A percentile compares a stretch with the other conserved stretches of the same genome.
These are phyloP conservation scores for Lippia alba DNA, from an alignment of 305 asterid genomes.

Conservation along the genomic window DNA sequence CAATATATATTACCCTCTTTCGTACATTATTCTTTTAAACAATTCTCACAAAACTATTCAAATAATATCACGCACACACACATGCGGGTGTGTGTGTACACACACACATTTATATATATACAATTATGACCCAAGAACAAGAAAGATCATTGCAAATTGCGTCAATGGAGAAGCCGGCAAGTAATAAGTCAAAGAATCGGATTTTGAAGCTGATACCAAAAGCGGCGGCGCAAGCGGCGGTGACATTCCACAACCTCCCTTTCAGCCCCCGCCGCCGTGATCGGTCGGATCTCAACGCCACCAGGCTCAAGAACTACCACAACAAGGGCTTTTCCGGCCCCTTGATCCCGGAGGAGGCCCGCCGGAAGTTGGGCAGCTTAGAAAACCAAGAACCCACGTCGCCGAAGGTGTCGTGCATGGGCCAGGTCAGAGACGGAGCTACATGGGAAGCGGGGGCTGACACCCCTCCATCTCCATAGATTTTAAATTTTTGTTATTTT, in stretches of 20 bases:
- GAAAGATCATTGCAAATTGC: neutral
- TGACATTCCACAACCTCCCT: conserved; percentile 56
- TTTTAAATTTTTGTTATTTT: no score
- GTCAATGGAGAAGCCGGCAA: conserved; percentile 55
- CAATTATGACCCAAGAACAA: neutral
- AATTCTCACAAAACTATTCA: neutral
- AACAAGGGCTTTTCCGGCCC: conserved; percentile 61
- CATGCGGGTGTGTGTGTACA: conserved; percentile 9
- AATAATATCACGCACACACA: conserved; percentile 11
- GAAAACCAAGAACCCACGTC: conserved; percentile 76
- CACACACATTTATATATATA: neutral
- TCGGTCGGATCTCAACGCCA: conserved; percentile 28
- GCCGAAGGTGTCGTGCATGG: conserved; percentile 88
- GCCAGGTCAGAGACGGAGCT: no score
- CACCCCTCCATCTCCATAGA: no score
- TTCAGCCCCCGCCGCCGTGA: conserved; percentile 51
- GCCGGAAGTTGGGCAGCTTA: conserved; percentile 49
- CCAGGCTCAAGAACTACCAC: conserved; percentile 30
- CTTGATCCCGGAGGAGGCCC: conserved; percentile 66
- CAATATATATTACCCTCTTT: conserved; percentile 34
- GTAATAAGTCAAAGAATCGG: conserved; percentile 42
- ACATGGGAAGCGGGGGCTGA: no score
- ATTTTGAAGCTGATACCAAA: conserved; percentile 56
- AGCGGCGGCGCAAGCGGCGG: conserved; percentile 51
- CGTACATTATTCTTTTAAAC: neutral